A percentile compares a stretch with the other conserved stretches of the same genome.
Conservation (phyloP, 257 asterid species). For the Mitragyna speciosa region DNA sequence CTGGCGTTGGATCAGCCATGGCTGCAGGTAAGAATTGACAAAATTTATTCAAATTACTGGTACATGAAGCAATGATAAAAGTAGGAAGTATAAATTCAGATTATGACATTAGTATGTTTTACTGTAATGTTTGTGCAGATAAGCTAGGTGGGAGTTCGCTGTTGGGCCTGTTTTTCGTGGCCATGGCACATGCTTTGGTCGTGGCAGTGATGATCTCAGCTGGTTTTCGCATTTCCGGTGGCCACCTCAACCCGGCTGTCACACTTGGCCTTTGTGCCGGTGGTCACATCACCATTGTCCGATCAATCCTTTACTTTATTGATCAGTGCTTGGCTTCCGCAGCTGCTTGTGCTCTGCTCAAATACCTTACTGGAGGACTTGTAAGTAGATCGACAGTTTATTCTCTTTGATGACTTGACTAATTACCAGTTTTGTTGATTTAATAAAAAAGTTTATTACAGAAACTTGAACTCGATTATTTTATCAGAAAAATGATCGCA, state of each 20-base stretch:
- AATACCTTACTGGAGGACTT: conserved; percentile 71
- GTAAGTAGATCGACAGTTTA: conserved; percentile 29
- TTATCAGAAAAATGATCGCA: no score
- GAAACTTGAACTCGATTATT: no score
- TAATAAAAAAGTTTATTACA: no score
- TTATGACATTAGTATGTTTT: no score
- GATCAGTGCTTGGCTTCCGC: conserved; percentile 88
- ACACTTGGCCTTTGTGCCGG: conserved; percentile 80
- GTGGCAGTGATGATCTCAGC: conserved; percentile 87
- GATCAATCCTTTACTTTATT: conserved; percentile 76
- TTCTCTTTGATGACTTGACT: no score
- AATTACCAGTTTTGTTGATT: no score
- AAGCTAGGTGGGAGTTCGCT: conserved; percentile 63
- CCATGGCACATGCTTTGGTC: conserved; percentile 84
- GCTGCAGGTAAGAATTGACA: conserved; percentile 49
- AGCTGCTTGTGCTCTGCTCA: conserved; percentile 88
- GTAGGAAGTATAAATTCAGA: no score
- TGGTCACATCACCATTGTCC: conserved; percentile 73
- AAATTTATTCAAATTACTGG: no score
- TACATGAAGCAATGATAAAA: no score
- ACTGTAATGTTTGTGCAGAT: conserved; percentile 26
- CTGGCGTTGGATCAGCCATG: conserved; percentile 96
- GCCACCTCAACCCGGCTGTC: conserved; percentile 92
- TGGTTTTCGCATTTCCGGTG: conserved; percentile 88
- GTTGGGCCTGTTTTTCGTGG: conserved; percentile 84